Evolutionary conservation across 2,329 filamentous ascomycete species (phyloP).

Genomic region (Fusarium transvaalense): DNA sequence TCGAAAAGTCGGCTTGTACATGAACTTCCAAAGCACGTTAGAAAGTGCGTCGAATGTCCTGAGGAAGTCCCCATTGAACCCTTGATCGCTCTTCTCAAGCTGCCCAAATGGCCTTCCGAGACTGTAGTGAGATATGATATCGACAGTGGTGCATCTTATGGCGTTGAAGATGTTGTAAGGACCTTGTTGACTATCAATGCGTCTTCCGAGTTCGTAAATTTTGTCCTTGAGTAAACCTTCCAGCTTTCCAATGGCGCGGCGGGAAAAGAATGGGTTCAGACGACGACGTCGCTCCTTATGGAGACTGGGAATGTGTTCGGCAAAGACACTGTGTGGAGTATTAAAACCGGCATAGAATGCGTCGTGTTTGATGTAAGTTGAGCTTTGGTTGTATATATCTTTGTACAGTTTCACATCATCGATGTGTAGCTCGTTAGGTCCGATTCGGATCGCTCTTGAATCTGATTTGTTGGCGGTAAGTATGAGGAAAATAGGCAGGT

Average conservation of each 20-base stretch:
- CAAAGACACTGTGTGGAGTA: background rate
- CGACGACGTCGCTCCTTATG: background rate
- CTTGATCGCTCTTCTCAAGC: background rate
- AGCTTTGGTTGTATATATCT: background rate
- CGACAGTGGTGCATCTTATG: background rate
- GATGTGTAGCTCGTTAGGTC: background rate
- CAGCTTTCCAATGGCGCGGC: background rate
- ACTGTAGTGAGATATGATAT: background rate
- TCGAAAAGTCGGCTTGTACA: background rate
- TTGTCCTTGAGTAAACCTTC: background rate
- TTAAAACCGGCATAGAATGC: background rate
- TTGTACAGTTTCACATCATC: background rate
- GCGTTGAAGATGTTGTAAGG: conserved; percentile 1
- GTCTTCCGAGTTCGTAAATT: background rate
- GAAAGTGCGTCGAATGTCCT: background rate
- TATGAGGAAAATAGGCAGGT: fast-evolving
- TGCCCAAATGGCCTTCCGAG: background rate
- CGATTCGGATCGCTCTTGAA: background rate
- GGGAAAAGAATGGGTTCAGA: background rate
- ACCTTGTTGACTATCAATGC: background rate
- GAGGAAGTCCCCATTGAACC: background rate
- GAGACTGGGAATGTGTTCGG: background rate
- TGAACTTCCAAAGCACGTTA: background rate
- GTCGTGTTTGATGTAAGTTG: background rate
- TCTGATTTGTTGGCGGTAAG: background rate